These are phyloP conservation scores for Xylariomycetidae sp. DNA, from an alignment of 2,329 filamentous ascomycete genomes.

Conservation along the genomic window DNA sequence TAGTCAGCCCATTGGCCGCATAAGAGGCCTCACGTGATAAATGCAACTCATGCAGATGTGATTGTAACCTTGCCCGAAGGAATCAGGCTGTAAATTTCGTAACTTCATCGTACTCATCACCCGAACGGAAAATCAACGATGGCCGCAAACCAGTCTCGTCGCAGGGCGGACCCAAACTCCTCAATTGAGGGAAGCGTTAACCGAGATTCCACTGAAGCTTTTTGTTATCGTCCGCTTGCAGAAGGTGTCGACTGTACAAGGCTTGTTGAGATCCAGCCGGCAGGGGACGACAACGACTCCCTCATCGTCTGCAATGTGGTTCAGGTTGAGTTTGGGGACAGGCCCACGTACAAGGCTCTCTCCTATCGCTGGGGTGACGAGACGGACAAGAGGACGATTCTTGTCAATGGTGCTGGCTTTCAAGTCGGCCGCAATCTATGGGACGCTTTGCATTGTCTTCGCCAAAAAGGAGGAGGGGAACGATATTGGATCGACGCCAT, in stretches of 20 bases:
- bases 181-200: not conserved
- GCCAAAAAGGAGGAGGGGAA: not conserved
- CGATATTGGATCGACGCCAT: conserved; percentile 20
- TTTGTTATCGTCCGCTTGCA: conserved; percentile 3
- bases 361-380: conserved; percentile 21
- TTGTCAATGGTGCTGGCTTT: conserved; percentile 11
- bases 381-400: conserved; percentile 9
- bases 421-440: conserved; percentile 10
- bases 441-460: conserved; percentile 13
- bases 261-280: conserved; percentile 9
- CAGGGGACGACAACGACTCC: conserved; percentile 3
- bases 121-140: not conserved
- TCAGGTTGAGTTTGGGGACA: conserved; percentile 10
- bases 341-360: conserved; percentile 18
- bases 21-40: too few relatives aligned
- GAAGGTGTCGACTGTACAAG: conserved; percentile 8
- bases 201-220: too few relatives aligned
- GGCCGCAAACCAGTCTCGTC: conserved; percentile 2
- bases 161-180: not conserved
- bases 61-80: too few relatives aligned
- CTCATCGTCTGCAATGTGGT: conserved; percentile 10
- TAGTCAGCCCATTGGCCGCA: too few relatives aligned
- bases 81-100: too few relatives aligned
- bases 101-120: too few relatives aligned
- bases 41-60: too few relatives aligned